Percentiles rank a stretch among this genome's conserved stretches.
These are phyloP conservation scores for Rhodotorula kratochvilovae DNA, from an alignment of 768 basidiomycete species.

Conservation along the genomic window DNA sequence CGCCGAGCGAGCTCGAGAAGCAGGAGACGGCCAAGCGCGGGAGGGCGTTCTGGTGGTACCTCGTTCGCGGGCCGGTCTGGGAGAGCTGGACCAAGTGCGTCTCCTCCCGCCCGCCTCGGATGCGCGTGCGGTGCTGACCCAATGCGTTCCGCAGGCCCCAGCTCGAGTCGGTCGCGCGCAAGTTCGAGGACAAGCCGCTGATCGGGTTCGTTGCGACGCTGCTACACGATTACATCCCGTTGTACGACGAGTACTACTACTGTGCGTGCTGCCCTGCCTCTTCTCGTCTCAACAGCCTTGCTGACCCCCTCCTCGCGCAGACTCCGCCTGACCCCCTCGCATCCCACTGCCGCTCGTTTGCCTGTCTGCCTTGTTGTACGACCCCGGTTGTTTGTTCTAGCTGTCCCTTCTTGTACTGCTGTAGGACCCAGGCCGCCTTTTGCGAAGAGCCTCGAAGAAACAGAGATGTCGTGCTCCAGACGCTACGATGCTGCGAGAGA, in stretches of 20 bases:
- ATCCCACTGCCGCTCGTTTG: background rate
- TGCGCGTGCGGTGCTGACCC: no score
- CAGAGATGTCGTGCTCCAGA: no score
- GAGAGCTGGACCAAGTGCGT: constrained; percentile 43
- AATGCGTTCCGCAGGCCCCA: constrained; percentile 16
- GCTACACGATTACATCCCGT: constrained; percentile 36
- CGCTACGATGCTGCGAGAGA: no score
- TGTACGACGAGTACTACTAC: constrained; percentile 41
- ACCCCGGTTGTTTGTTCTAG: background rate
- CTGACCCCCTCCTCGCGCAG: background rate
- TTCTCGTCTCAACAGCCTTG: background rate
- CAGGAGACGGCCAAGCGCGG: constrained; percentile 34
- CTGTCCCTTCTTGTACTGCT: background rate
- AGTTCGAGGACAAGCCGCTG: constrained; percentile 38
- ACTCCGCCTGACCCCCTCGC: constrained; percentile 3
- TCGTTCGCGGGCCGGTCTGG: constrained; percentile 41
- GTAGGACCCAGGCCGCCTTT: no score
- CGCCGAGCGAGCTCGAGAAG: constrained; percentile 37
- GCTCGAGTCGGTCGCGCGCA: constrained; percentile 27
- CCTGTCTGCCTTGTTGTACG: background rate
- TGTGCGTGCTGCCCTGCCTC: constrained; percentile 11
- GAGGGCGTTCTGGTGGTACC: constrained; percentile 39
- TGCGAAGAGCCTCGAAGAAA: no score
- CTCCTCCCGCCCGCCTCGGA: no score
- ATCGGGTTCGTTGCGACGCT: constrained; percentile 34